A percentile compares a stretch with the other conserved stretches of the same genome.
Conservation (phyloP, 176 grass and related monocot genomes). For the Paspalum notatum region DNA sequence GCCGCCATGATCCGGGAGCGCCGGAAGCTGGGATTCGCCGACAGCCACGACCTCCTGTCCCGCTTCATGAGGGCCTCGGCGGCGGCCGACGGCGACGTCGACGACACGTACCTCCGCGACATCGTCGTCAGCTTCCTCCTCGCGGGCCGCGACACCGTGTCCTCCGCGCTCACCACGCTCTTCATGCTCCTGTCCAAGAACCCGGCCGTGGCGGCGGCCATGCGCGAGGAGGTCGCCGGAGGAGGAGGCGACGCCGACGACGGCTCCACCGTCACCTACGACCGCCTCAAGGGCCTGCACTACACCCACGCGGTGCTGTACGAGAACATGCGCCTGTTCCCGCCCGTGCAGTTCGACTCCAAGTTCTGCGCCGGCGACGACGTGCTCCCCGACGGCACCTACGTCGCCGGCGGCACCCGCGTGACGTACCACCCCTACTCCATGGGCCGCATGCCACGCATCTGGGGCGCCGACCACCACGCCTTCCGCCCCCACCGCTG, state of each 20-base stretch:
- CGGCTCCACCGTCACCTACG: background rate
- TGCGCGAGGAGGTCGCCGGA: constrained; percentile 52
- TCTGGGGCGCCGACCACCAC: constrained; percentile 72
- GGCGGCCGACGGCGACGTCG: background rate
- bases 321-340: constrained; percentile 77
- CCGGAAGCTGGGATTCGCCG: constrained; percentile 49
- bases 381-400: constrained; percentile 74
- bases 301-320: constrained; percentile 64
- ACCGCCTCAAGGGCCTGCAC: constrained; percentile 47
- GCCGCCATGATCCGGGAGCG: constrained; percentile 64
- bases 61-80: constrained; percentile 61
- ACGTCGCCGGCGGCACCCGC: constrained; percentile 44
- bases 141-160: constrained; percentile 74
- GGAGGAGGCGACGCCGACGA: background rate
- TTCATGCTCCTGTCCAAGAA: constrained; percentile 75
- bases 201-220: constrained; percentile 32
- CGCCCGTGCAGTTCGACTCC: constrained; percentile 86
- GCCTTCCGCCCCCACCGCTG: constrained; percentile 72
- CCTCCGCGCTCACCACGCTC: constrained; percentile 68
- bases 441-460: constrained; percentile 69
- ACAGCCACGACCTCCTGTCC: constrained; percentile 73
- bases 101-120: constrained; percentile 84
- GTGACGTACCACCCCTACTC: constrained; percentile 82
- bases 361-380: constrained; percentile 68
- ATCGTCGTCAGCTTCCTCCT: constrained; percentile 87